Conservation (phyloP, 805 yeast genomes). For the Wickerhamomyces bovis region DNA sequence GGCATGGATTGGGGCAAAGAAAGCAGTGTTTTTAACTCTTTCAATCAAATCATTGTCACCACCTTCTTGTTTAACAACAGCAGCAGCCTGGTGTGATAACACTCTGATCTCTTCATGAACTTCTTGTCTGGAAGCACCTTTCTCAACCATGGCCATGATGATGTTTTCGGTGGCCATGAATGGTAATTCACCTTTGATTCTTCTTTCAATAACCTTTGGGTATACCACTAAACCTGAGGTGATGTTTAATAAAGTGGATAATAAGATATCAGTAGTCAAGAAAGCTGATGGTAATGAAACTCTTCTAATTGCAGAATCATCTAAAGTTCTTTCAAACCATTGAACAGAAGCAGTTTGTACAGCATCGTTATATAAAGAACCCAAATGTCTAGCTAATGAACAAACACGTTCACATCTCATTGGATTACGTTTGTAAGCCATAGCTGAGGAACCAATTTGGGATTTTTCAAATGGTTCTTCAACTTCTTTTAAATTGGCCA, state of each 20-base stretch:
- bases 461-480: conserved; percentile 98
- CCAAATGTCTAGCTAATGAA: conserved; percentile 94
- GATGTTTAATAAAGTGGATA: conserved; percentile 85
- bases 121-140: conserved; percentile 96
- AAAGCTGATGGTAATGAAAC: conserved; percentile 95
- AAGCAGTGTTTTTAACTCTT: conserved; percentile 68
- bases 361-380: conserved; percentile 86
- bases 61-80: conserved; percentile 95
- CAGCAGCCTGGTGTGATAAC: conserved; percentile 93
- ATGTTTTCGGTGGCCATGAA: conserved; percentile 99
- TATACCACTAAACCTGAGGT: conserved; percentile 94
- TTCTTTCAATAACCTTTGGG: conserved; percentile 97
- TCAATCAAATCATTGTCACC: conserved; percentile 97
- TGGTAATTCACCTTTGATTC: conserved; percentile 91
- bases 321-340: conserved; percentile 99
- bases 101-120: conserved; percentile 98
- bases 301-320: conserved; percentile 97
- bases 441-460: conserved; percentile 97
- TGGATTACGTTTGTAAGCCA: conserved; percentile 99
- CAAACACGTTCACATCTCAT: conserved; percentile 99
- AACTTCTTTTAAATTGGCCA: conserved; percentile 94
- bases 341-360: conserved; percentile 96
- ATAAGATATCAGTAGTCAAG: conserved; percentile 88
- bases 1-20: conserved; percentile 84
- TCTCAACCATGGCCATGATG: conserved; percentile 99